Conservation (phyloP, 1,284 basidiomycete species). For the Sanghuangporus weigelae region DNA sequence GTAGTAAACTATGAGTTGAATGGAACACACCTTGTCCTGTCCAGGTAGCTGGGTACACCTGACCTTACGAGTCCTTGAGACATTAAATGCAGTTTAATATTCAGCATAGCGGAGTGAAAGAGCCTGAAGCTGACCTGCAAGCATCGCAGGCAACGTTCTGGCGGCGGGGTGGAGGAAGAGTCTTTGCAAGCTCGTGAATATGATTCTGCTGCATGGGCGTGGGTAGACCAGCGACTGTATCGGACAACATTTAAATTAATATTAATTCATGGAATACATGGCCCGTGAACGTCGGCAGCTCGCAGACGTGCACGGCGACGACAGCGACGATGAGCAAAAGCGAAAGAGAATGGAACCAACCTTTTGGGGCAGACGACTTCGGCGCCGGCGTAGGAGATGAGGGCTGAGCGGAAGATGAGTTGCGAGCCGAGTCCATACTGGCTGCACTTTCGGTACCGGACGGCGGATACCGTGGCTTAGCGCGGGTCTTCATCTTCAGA, state of each 20-base stretch:
- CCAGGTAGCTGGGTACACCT: slow-evolving; percentile 75
- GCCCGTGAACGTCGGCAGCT: not conserved
- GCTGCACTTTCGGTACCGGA: not conserved
- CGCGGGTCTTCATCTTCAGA: not conserved
- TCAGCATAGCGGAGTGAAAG: not conserved
- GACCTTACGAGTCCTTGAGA: slow-evolving; percentile 67
- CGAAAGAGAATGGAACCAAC: not conserved
- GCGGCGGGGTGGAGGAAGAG: slow-evolving; percentile 70
- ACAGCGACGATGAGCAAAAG: not conserved
- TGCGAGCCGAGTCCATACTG: not conserved
- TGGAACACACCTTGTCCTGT: slow-evolving; percentile 61
- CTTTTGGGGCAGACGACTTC: not conserved
- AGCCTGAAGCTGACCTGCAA: slow-evolving; percentile 51
- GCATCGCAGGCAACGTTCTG: slow-evolving; percentile 91
- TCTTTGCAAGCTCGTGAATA: slow-evolving; percentile 70
- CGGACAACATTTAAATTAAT: not conserved
- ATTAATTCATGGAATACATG: not conserved
- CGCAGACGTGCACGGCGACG: not conserved
- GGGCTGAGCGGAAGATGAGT: not conserved
- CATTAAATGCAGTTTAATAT: not conserved
- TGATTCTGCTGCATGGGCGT: slow-evolving; percentile 65
- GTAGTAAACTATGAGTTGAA: not conserved
- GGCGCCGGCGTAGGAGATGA: not conserved
- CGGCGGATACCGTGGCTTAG: not conserved
- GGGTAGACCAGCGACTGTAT: slow-evolving; percentile 42